Evolutionary conservation across 1,284 basidiomycete species (phyloP).

Genomic region (Gastroboletus turbinatus): DNA sequence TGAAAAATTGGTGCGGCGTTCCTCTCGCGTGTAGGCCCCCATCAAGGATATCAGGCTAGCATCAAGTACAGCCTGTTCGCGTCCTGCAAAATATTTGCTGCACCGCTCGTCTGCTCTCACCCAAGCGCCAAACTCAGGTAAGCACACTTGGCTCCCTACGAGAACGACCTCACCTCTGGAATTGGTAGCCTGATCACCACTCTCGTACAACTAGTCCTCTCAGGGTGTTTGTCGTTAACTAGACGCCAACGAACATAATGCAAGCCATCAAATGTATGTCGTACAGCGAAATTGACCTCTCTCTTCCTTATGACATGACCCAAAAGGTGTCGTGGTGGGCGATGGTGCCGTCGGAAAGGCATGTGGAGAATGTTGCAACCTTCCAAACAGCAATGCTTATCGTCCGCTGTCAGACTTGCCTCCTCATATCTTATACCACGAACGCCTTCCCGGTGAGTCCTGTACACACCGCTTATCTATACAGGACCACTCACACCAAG

Average conservation of each 20-base stretch:
- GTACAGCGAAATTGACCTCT: slow-evolving; percentile 3
- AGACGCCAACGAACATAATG: slow-evolving; percentile 43
- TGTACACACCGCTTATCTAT: neutral
- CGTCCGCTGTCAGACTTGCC: slow-evolving; percentile 71
- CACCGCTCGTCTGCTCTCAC: neutral
- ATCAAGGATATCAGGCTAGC: slow-evolving; percentile 32
- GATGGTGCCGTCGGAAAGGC: slow-evolving; percentile 99
- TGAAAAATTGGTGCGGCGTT: slow-evolving; percentile 29
- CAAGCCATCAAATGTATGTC: slow-evolving; percentile 69
- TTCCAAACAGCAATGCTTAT: slow-evolving; percentile 12
- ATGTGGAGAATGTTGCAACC: slow-evolving; percentile 30
- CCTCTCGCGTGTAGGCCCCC: slow-evolving; percentile 18
- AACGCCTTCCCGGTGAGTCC: slow-evolving; percentile 87
- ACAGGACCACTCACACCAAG: slow-evolving; percentile 18
- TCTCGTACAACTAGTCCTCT: slow-evolving; percentile 13
- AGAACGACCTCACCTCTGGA: slow-evolving; percentile 11
- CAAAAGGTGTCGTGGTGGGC: slow-evolving; percentile 92
- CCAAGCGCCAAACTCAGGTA: slow-evolving; percentile 5
- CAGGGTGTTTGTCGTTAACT: slow-evolving; percentile 14
- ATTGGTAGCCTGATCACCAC: slow-evolving; percentile 17
- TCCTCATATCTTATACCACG: slow-evolving; percentile 96
- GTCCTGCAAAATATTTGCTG: slow-evolving; percentile 9
- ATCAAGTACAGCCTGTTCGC: slow-evolving; percentile 25
- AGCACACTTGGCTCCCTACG: neutral
- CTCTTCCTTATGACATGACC: slow-evolving; percentile 31